Conservation (phyloP, 352 stramenopile genomes). For the Globisporangium apiculatum region DNA sequence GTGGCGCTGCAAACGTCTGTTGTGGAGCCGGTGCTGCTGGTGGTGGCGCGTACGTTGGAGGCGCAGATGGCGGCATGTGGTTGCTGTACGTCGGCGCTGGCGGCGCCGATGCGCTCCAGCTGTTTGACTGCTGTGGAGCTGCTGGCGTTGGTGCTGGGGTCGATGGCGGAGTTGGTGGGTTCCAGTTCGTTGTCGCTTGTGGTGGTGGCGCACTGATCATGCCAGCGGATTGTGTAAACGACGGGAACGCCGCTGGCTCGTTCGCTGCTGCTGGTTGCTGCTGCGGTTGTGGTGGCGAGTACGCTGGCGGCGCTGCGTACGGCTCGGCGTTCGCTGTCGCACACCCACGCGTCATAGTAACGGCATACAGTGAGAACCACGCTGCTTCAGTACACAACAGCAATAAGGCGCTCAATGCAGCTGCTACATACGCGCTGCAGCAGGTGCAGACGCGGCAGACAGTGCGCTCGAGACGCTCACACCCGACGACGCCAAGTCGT, state of each 20-base stretch:
- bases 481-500: constrained; percentile 9
- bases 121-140: neutral
- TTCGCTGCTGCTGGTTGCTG: constrained; percentile 9
- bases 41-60: constrained; percentile 2
- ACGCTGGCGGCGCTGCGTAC: constrained; percentile 6
- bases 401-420: neutral
- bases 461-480: constrained; percentile 10
- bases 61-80: constrained; percentile 1
- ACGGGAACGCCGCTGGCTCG: constrained; percentile 28
- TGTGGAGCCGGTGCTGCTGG: constrained; percentile 3
- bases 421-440: constrained; percentile 1
- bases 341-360: neutral
- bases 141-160: neutral
- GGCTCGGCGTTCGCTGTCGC: constrained; percentile 3
- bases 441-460: neutral
- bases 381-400: neutral
- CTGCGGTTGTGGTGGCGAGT: constrained; percentile 3
- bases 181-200: constrained; percentile 6
- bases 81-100: constrained; percentile 6
- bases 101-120: constrained; percentile 4
- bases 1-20: constrained; percentile 1
- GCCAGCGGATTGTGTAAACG: constrained; percentile 40
- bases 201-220: constrained; percentile 9
- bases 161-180: neutral
- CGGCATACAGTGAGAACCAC: too few relatives aligned